Evolutionary conservation across 768 basidiomycete genomes (phyloP).

Genomic region (Mycena rosella): DNA sequence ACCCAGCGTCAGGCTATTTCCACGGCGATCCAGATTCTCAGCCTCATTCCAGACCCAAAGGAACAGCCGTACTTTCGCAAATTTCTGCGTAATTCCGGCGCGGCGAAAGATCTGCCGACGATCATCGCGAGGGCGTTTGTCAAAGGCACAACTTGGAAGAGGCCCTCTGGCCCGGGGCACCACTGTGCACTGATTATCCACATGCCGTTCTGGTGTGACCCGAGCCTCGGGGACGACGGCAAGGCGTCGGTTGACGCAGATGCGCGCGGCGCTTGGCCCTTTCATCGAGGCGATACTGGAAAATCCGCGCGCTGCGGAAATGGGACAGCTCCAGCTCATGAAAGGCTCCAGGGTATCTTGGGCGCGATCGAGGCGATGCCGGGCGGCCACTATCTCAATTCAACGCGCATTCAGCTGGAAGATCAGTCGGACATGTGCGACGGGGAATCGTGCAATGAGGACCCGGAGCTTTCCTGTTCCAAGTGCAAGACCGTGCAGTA

Average conservation of each 20-base stretch:
- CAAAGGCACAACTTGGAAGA: slow-evolving; percentile 28
- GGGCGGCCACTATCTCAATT: slow-evolving; percentile 17
- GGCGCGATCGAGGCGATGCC: slow-evolving; percentile 20
- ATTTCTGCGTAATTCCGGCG: slow-evolving; percentile 31
- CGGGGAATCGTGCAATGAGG: slow-evolving; percentile 28
- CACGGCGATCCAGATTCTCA: slow-evolving; percentile 35
- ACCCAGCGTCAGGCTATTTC: slow-evolving; percentile 36
- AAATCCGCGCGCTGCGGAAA: background rate
- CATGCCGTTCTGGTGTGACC: slow-evolving; percentile 37
- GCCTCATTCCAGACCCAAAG: slow-evolving; percentile 37
- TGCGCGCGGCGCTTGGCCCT: slow-evolving; percentile 23
- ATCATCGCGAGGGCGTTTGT: slow-evolving; percentile 31
- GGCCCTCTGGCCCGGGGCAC: slow-evolving; percentile 12
- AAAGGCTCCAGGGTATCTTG: slow-evolving; percentile 23
- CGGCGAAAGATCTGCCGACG: slow-evolving; percentile 32
- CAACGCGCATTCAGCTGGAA: slow-evolving; percentile 24
- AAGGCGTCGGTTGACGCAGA: slow-evolving; percentile 36
- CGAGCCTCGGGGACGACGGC: slow-evolving; percentile 38
- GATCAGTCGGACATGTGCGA: slow-evolving; percentile 27
- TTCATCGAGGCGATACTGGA: slow-evolving; percentile 1
- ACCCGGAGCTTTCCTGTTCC: slow-evolving; percentile 32
- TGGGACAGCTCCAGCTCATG: background rate
- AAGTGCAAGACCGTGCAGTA: slow-evolving; percentile 37
- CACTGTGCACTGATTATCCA: slow-evolving; percentile 37
- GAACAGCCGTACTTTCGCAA: slow-evolving; percentile 39